phyloP scores from a whole-genome alignment of 2,329 filamentous ascomycete genomes.

The Fusarium pseudoanthophilum region DNA sequence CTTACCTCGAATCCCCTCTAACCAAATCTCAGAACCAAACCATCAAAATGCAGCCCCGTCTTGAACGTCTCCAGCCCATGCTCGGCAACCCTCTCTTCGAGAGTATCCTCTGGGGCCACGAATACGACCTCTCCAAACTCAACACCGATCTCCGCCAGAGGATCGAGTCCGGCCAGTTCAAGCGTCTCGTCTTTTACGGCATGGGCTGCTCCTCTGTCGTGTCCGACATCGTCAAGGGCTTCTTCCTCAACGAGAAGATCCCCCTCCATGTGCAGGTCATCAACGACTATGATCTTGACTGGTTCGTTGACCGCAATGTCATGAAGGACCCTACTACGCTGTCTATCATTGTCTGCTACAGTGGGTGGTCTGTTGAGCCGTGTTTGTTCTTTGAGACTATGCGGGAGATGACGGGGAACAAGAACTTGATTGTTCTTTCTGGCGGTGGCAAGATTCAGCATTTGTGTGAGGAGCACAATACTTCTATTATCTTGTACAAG shows the following conservation, averaged over 20 bases:
- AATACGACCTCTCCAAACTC: conserved; percentile 3
- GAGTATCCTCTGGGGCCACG: conserved; percentile 5
- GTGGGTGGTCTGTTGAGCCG: background rate
- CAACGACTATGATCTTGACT: background rate
- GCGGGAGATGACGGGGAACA: background rate
- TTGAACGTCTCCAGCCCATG: conserved; percentile 5
- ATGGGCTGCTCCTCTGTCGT: conserved; percentile 1
- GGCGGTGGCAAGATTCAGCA: background rate
- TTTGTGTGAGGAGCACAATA: background rate
- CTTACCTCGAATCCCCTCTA: background rate
- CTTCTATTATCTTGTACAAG: background rate
- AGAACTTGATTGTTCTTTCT: background rate
- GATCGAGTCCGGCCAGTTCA: background rate
- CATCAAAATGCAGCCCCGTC: conserved; percentile 1
- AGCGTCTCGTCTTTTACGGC: background rate
- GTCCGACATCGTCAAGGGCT: background rate
- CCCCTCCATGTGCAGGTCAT: background rate
- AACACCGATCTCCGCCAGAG: background rate
- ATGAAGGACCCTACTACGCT: background rate
- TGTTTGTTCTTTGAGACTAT: background rate
- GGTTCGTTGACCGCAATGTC: background rate
- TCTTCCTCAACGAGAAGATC: conserved; percentile 1
- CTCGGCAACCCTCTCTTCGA: conserved; percentile 4
- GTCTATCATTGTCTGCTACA: background rate
- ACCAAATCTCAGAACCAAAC: background rate